A percentile compares a stretch with the other conserved stretches of the same genome.
phyloP scores from a whole-genome alignment of 129 eudicot species.

The Solidago caesia region DNA sequence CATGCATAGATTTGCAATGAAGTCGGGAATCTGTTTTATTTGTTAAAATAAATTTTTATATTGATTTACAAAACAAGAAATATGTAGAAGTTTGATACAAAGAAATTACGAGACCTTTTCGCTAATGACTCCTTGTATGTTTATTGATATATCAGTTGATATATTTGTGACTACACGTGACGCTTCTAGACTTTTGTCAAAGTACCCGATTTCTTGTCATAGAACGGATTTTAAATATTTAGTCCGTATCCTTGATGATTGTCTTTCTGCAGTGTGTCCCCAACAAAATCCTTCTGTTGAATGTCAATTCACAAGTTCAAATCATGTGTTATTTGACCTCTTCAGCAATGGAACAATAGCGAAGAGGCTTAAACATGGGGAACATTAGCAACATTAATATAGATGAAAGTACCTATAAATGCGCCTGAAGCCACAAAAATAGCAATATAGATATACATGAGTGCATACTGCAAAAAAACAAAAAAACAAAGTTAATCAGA shows the following conservation, averaged over 20 bases:
- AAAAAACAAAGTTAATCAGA: neutral
- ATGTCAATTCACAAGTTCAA: neutral
- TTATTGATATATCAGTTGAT: slow-evolving; percentile 33
- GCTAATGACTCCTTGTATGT: slow-evolving; percentile 38
- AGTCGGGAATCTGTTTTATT: slow-evolving; percentile 34
- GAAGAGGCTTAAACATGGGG: too few relatives aligned
- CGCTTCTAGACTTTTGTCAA: slow-evolving; percentile 33
- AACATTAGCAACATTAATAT: too few relatives aligned
- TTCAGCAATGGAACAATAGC: too few relatives aligned
- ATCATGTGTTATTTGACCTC: too few relatives aligned
- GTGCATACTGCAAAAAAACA: slow-evolving; percentile 44
- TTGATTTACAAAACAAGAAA: neutral
- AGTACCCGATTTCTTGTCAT: slow-evolving; percentile 41
- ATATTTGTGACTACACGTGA: slow-evolving; percentile 36
- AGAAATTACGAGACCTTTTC: slow-evolving; percentile 35
- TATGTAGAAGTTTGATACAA: neutral
- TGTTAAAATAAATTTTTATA: neutral
- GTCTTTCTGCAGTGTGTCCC: slow-evolving; percentile 43
- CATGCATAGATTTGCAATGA: slow-evolving; percentile 30
- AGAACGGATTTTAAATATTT: slow-evolving; percentile 39
- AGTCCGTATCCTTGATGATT: slow-evolving; percentile 35
- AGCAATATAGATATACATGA: slow-evolving; percentile 41
- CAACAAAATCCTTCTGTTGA: slow-evolving; percentile 39
- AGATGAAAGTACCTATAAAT: slow-evolving; percentile 39
- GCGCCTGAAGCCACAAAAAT: slow-evolving; percentile 45